Percentiles rank a stretch among this genome's conserved stretches.
These are phyloP conservation scores for Phytophthora constricta DNA, from an alignment of 352 stramenopile genomes.

Conservation along the genomic window DNA sequence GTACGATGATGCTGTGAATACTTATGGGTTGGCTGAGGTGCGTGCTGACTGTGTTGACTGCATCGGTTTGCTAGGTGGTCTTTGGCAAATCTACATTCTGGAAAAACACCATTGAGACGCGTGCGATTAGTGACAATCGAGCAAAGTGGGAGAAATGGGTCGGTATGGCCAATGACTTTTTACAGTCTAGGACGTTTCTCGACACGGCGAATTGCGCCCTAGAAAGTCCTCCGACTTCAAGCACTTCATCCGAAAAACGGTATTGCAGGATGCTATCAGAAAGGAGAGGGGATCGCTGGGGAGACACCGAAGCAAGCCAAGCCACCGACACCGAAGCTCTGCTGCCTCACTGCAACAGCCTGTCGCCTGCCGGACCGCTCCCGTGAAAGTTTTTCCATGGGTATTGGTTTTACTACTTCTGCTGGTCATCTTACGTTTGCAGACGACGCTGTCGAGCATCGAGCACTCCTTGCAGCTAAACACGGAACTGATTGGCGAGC, in stretches of 20 bases:
- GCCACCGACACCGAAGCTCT: slow-evolving; percentile 25
- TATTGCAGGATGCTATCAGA: slow-evolving; percentile 7
- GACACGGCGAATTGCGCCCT: slow-evolving; percentile 4
- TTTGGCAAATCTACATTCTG: slow-evolving; percentile 89
- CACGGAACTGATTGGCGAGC: slow-evolving; percentile 41
- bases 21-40: no score
- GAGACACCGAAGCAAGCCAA: slow-evolving; percentile 27
- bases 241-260: slow-evolving; percentile 21
- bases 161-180: slow-evolving; percentile 61
- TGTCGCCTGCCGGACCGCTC: slow-evolving; percentile 18
- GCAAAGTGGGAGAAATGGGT: slow-evolving; percentile 78
- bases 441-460: slow-evolving; percentile 66
- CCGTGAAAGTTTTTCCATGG: slow-evolving; percentile 70
- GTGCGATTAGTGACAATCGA: slow-evolving; percentile 78
- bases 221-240: slow-evolving; percentile 31
- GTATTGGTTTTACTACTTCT: slow-evolving; percentile 68
- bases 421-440: slow-evolving; percentile 63
- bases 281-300: slow-evolving; percentile 20
- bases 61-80: slow-evolving; percentile 53
- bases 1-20: slow-evolving; percentile 24
- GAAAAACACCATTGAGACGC: slow-evolving; percentile 80
- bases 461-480: slow-evolving; percentile 57
- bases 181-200: slow-evolving; percentile 28
- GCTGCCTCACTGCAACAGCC: slow-evolving; percentile 14
- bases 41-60: no score